Evolutionary conservation across 345 rosid species (phyloP), one percentile per base, ranked within the genome.

Genomic region (Iberis pinnata): DNA sequence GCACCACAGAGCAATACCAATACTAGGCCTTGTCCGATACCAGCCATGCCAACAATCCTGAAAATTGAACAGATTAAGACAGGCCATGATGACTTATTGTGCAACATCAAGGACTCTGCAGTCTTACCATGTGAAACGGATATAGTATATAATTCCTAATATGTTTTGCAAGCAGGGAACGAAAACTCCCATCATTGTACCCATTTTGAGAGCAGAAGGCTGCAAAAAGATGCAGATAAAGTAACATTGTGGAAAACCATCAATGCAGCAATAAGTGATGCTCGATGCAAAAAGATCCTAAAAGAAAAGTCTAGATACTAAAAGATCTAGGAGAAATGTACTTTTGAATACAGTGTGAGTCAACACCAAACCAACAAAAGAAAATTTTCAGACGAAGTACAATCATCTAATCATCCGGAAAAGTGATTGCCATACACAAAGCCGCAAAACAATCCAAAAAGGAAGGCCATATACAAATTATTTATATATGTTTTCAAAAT

Each of bases 21-120:
- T 53, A 88, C 27, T 25, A 93, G 61, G 22, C 97, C 76, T 59
- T 84, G 89, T 1, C 82, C 87, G 50, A 93, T 78, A 70, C 99
- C 99, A 50, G 79, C 97, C 95, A 93, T 93, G 51, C 99, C 99
- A 71, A 93, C 89, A 77, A 93, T 93, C 99, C 97, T 93, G 80
- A 59, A 74, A 70, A 65, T 61, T 67, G 18, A 57, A 49, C 56
- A 51, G 60, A 56, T 33, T 73, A 49, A 61, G 57, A 60, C 43
- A 64, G 27, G 43, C 61, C 57, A 48, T 41, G 61, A 48, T 18
- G 53, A 47, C 14, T 39, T 48, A 24, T 52, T 51, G 49, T 53
- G 47, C 47, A 60, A 24, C 41, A 53, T 48, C 40, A 54, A 54
- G 67, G 26, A 43, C 48, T 47, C 29, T 32, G 53, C 40, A 12